phyloP scores from a whole-genome alignment of 306 rosid genomes.

The Cucumis cinereus region DNA sequence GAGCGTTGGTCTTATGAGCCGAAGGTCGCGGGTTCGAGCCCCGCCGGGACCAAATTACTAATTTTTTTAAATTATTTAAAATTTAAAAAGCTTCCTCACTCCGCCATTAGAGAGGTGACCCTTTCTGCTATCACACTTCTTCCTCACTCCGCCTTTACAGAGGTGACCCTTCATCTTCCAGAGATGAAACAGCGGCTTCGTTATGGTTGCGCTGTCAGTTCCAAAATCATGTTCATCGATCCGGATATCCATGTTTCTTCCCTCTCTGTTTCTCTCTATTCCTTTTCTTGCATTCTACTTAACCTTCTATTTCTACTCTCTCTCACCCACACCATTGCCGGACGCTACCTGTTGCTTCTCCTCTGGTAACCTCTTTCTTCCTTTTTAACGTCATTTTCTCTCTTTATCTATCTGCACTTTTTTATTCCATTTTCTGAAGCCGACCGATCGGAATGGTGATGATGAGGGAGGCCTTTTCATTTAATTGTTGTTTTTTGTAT shows the following conservation, averaged over 20 bases:
- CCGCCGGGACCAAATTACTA: constrained; percentile 42
- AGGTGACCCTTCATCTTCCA: constrained; percentile 29
- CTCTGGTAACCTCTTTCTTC: background rate
- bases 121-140: background rate
- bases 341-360: constrained; percentile 1
- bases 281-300: constrained; percentile 23
- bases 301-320: constrained; percentile 29
- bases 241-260: constrained; percentile 10
- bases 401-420: background rate
- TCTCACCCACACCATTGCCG: constrained; percentile 4
- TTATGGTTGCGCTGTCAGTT: constrained; percentile 38
- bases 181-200: constrained; percentile 48
- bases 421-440: background rate
- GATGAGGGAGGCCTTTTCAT: background rate
- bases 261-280: constrained; percentile 4
- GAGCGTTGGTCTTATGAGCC: constrained; percentile 50
- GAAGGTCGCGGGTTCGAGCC: constrained; percentile 46
- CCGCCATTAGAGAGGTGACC: no score
- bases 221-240: background rate
- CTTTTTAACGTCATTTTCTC: background rate
- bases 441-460: background rate
- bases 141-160: constrained; percentile 9
- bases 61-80: no score
- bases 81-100: no score
- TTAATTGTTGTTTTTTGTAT: background rate